Percentiles rank a stretch among this genome's conserved stretches.
Evolutionary conservation across 176 grass and related monocot genomes (phyloP).

Genomic region (Juncus inflexus): DNA sequence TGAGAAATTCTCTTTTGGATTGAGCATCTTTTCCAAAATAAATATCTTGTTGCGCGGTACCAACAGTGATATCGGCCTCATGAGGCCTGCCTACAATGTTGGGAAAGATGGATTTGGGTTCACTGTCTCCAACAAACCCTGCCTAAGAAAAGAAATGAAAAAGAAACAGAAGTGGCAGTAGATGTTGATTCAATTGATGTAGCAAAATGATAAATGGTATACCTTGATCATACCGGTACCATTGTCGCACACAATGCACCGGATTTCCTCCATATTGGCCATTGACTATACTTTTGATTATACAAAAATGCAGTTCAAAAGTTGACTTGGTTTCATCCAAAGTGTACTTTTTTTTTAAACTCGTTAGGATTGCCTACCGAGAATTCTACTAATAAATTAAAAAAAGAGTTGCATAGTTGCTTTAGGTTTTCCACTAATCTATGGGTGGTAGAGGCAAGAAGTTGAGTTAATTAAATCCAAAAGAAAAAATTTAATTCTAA

Average conservation of each 20-base stretch:
- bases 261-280: conserved; percentile 72
- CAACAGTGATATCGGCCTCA: conserved; percentile 69
- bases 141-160: conserved; percentile 33
- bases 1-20: conserved; percentile 84
- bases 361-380: too few relatives aligned
- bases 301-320: too few relatives aligned
- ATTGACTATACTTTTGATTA: conserved; percentile 35
- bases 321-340: too few relatives aligned
- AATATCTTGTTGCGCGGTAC: conserved; percentile 68
- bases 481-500: too few relatives aligned
- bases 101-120: conserved; percentile 74
- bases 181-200: too few relatives aligned
- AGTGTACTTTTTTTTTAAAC: too few relatives aligned
- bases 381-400: too few relatives aligned
- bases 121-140: conserved; percentile 81
- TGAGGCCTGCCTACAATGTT: conserved; percentile 72
- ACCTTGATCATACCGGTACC: conserved; percentile 80
- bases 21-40: conserved; percentile 83
- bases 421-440: too few relatives aligned
- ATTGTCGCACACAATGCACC: conserved; percentile 73
- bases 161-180: neutral
- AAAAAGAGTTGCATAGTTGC: too few relatives aligned
- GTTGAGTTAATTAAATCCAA: too few relatives aligned
- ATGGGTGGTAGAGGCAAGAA: too few relatives aligned
- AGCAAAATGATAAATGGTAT: neutral